These are phyloP conservation scores for Hibiscus tridactylites DNA, from an alignment of 345 rosid genomes.

Conservation along the genomic window DNA sequence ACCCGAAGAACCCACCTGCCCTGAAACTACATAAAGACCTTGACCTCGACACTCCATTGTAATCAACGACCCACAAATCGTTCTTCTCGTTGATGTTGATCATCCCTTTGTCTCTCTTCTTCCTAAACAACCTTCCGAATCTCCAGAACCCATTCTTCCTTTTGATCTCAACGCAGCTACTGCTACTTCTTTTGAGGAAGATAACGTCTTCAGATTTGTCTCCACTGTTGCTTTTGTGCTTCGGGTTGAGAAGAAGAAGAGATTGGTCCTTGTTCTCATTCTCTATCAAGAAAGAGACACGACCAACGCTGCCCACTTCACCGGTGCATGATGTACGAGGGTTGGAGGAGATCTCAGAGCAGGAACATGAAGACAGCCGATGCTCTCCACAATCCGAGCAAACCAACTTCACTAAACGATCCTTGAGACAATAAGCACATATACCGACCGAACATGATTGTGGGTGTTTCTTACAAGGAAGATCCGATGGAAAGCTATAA, in stretches of 20 bases:
- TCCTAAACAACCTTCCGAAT: slow-evolving; percentile 64
- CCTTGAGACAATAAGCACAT: slow-evolving; percentile 78
- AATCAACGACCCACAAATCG: slow-evolving; percentile 69
- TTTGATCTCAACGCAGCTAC: slow-evolving; percentile 84
- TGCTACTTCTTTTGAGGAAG: slow-evolving; percentile 66
- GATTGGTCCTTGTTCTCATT: slow-evolving; percentile 31
- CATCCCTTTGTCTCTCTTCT: slow-evolving; percentile 31
- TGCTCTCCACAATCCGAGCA: slow-evolving; percentile 94
- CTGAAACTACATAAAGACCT: slow-evolving; percentile 49
- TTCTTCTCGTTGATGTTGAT: slow-evolving; percentile 43
- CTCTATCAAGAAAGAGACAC: slow-evolving; percentile 76
- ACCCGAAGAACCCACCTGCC: slow-evolving; percentile 29
- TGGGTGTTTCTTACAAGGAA: slow-evolving; percentile 84
- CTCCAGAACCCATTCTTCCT: slow-evolving; percentile 64
- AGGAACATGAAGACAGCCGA: slow-evolving; percentile 68
- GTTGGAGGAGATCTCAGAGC: slow-evolving; percentile 30
- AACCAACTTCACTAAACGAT: slow-evolving; percentile 69
- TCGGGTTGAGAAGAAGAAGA: slow-evolving; percentile 18
- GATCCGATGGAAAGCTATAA: slow-evolving; percentile 36
- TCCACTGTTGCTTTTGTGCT: slow-evolving; percentile 16
- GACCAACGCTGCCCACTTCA: slow-evolving; percentile 60
- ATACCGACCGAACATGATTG: slow-evolving; percentile 62
- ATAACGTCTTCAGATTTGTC: slow-evolving; percentile 42
- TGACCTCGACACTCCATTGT: slow-evolving; percentile 65
- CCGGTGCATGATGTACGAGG: slow-evolving; percentile 39